A percentile compares a stretch with the other conserved stretches of the same genome.
These are phyloP conservation scores for Sistotremastrum suecicum DNA, from an alignment of 768 basidiomycete genomes.

Conservation along the genomic window DNA sequence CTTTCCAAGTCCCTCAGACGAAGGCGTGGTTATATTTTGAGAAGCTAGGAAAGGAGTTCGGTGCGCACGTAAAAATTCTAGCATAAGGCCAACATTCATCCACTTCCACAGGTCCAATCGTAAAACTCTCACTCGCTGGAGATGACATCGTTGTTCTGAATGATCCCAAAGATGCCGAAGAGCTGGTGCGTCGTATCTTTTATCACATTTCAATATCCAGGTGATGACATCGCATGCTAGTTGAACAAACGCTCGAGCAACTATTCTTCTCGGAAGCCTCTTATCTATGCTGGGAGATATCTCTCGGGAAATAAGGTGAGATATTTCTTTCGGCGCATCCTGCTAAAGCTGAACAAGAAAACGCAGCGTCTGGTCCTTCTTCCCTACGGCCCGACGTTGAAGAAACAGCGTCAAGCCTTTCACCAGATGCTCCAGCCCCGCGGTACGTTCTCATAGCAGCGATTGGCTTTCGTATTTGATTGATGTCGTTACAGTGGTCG, in stretches of 20 bases:
- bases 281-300: conserved; percentile 11
- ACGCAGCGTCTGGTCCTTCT: conserved; percentile 6
- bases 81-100: too few relatives aligned
- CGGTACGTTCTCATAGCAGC: not conserved
- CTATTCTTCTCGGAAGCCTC: conserved; percentile 5
- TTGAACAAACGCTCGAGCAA: conserved; percentile 5
- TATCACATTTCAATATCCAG: not conserved
- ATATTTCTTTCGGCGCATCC: not conserved
- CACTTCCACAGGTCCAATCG: conserved; percentile 2
- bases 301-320: conserved; percentile 7
- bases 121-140: conserved; percentile 2
- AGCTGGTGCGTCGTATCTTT: conserved; percentile 1
- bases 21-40: conserved; percentile 8
- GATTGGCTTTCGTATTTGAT: not conserved
- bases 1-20: conserved; percentile 4
- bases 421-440: conserved; percentile 8
- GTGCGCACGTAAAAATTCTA: not conserved
- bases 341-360: not conserved
- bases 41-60: conserved; percentile 2
- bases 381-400: conserved; percentile 8
- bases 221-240: not conserved
- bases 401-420: conserved; percentile 8
- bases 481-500: conserved; percentile 3
- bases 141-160: conserved; percentile 5
- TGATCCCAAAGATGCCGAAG: conserved; percentile 5